Evolutionary conservation across 2,329 filamentous ascomycete species (phyloP), one percentile per base, ranked within the genome.

Genomic region (Pyricularia pennisetigena): DNA sequence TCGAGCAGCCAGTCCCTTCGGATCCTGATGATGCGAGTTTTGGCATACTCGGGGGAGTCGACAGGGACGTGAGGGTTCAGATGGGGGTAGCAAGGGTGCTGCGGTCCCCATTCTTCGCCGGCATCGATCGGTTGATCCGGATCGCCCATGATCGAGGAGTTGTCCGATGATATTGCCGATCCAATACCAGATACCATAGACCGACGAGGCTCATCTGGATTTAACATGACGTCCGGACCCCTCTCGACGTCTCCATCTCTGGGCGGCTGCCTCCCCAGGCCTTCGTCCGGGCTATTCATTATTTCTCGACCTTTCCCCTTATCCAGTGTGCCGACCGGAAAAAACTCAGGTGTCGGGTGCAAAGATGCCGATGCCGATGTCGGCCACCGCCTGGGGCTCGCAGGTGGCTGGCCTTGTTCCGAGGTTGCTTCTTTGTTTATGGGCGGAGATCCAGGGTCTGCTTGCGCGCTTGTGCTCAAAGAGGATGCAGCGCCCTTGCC

Each of bases 11-110:
- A 99, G 78, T 99, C 95, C 61, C 95, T 86, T 69, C 90, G 89
- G 71, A 99, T 90, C 20, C 95, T 90, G 74, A 99, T 97, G 71
- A 99, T 91, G 68, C 94, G 90, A 1, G 95, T 99, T 7, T 84
- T 88, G 64, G 84, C 79, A 74, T 92, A 92, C 71, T 96, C 88
- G 16, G 86, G 83, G 8, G 92, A 96, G 68, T 88, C 83, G 12
- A 91, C 76, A 0, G 94, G 89, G 6, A 97, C 94, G 77, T 99
- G 94, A 0, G 94, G 91, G 75, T 98, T 98, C 57, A 93, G 82
- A 75, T 98, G 95, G 65, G 95, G 95, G 76, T 90, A 98, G 78
- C 95, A 99, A 4, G 95, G 94, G 76, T 99, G 95, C 59, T 90
- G 88, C 16, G 94, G 93, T 0, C 95, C 94, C 95, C 95, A 99